A percentile compares a stretch with the other conserved stretches of the same genome.
phyloP scores from a whole-genome alignment of 805 yeast species.

The Wickerhamiella hasegawae region DNA sequence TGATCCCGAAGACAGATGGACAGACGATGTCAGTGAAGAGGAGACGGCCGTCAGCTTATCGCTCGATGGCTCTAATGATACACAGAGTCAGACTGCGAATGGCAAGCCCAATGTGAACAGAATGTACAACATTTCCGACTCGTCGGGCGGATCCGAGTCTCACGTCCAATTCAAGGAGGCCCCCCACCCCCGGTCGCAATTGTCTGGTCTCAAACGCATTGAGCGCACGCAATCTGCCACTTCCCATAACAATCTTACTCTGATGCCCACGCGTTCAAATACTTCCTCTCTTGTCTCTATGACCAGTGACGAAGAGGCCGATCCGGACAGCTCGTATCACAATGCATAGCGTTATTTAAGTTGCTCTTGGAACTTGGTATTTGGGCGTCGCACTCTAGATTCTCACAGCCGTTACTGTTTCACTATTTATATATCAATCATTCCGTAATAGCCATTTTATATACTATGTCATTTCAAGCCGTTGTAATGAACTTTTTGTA shows the following conservation, averaged over 20 bases:
- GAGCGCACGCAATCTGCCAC: slow-evolving; percentile 11
- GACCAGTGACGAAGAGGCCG: slow-evolving; percentile 13
- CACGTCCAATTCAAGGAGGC: neutral
- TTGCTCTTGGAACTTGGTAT: too few species aligned
- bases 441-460: too few species aligned
- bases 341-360: too few species aligned
- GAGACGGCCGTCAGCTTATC: neutral
- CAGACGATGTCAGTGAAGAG: slow-evolving; percentile 10
- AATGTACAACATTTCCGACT: neutral
- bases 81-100: neutral
- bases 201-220: slow-evolving; percentile 8
- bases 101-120: neutral
- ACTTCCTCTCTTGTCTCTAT: slow-evolving; percentile 14
- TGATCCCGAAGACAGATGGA: slow-evolving; percentile 14
- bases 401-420: too few species aligned
- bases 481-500: too few species aligned
- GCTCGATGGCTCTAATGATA: neutral
- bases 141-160: neutral
- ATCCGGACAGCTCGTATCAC: too few species aligned
- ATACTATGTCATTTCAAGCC: too few species aligned
- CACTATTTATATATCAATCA: too few species aligned
- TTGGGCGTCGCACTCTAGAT: too few species aligned
- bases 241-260: slow-evolving; percentile 7
- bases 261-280: slow-evolving; percentile 13
- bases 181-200: slow-evolving; percentile 3